Evolutionary conservation across 257 asterid species (phyloP).

Genomic region (Solanum bulbocastanum): DNA sequence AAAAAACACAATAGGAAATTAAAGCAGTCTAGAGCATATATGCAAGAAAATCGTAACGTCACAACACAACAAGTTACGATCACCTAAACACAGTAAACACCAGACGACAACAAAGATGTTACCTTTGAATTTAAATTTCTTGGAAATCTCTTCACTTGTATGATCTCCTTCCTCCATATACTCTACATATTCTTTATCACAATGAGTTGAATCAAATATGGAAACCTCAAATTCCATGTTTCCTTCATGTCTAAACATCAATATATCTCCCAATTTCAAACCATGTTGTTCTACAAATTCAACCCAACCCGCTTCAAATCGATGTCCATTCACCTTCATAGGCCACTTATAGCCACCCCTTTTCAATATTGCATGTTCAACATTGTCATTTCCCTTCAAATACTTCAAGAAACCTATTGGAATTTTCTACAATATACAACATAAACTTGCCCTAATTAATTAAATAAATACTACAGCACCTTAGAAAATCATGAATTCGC

Average conservation of each 20-base stretch:
- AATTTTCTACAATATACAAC: neutral
- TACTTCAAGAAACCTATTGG: neutral
- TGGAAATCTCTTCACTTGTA: neutral
- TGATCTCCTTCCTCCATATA: neutral
- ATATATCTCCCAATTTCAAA: slow-evolving; percentile 5
- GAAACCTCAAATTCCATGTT: slow-evolving; percentile 1
- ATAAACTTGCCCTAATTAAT: neutral
- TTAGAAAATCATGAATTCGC: neutral
- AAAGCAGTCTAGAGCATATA: no score
- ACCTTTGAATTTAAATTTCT: neutral
- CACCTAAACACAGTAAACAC: neutral
- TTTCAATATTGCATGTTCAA: neutral
- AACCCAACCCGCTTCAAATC: neutral
- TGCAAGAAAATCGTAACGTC: neutral
- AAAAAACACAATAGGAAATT: neutral
- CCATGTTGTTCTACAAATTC: neutral
- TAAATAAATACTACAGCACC: neutral
- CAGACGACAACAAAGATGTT: neutral
- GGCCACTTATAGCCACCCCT: neutral
- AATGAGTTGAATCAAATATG: neutral
- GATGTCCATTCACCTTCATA: neutral
- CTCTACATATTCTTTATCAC: neutral
- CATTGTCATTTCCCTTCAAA: neutral
- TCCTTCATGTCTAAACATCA: slow-evolving; percentile 9
- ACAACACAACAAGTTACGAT: neutral